Evolutionary conservation across 164 flowering plant species (phyloP).

Genomic region (Aristolochia contorta): DNA sequence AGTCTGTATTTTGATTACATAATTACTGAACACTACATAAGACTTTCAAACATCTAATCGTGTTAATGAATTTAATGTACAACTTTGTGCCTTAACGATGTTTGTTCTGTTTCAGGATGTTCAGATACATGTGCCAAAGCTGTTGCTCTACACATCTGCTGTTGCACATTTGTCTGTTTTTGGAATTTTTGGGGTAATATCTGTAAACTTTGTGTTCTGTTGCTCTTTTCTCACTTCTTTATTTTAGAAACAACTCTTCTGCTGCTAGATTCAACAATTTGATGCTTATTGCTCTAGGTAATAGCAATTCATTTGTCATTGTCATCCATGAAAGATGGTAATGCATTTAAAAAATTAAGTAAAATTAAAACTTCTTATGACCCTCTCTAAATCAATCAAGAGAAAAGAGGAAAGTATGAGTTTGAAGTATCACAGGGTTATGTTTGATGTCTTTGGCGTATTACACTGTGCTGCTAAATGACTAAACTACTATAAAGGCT

Average conservation of each 20-base stretch:
- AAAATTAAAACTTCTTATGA: not conserved
- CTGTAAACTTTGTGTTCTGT: not conserved
- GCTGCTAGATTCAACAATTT: not conserved
- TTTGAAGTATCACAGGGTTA: no score
- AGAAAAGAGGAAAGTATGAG: no score
- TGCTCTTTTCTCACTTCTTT: not conserved
- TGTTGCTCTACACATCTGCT: not conserved
- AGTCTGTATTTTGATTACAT: not conserved
- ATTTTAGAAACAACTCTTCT: not conserved
- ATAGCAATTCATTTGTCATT: not conserved
- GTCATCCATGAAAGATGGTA: not conserved
- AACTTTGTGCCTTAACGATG: not conserved
- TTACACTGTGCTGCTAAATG: no score
- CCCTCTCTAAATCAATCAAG: no score
- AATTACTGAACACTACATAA: no score
- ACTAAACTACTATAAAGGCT: no score
- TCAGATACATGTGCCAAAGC: not conserved
- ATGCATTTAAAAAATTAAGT: not conserved
- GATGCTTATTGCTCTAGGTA: not conserved
- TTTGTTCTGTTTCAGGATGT: not conserved
- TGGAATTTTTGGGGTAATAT: not conserved
- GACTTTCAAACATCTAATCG: no score
- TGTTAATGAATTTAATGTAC: not conserved
- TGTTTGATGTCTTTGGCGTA: no score
- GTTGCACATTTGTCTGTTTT: slow-evolving; percentile 3